Percentiles rank a stretch among this genome's conserved stretches.
phyloP scores from a whole-genome alignment of 1,284 basidiomycete genomes.

The Pholiota adiposa region DNA sequence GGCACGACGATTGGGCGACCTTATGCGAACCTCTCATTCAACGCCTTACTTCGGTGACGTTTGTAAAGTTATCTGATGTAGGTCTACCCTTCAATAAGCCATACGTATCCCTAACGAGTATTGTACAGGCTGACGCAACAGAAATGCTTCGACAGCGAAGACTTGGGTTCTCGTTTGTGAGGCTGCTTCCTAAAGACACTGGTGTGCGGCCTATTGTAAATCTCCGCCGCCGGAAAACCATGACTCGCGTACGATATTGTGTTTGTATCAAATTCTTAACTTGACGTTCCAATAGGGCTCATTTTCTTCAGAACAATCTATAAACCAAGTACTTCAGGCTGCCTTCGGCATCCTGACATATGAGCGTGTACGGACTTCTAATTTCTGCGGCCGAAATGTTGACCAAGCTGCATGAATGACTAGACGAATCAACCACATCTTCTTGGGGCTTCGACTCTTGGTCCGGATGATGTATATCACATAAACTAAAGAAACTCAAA shows the following conservation, averaged over 20 bases:
- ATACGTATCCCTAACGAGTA: neutral
- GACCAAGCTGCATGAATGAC: neutral
- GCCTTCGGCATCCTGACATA: constrained; percentile 86
- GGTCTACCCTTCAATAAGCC: constrained; percentile 10
- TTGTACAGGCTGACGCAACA: constrained; percentile 59
- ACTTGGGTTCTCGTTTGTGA: constrained; percentile 85
- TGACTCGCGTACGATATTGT: constrained; percentile 23
- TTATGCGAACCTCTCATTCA: constrained; percentile 84
- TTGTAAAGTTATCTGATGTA: constrained; percentile 64
- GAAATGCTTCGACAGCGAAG: constrained; percentile 69
- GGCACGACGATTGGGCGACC: constrained; percentile 92
- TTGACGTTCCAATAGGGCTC: constrained; percentile 27
- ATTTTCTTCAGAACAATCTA: constrained; percentile 53
- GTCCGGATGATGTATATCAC: constrained; percentile 82
- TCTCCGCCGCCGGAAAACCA: constrained; percentile 65
- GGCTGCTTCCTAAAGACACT: constrained; percentile 92
- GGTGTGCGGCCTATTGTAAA: constrained; percentile 97
- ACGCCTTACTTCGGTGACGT: constrained; percentile 69
- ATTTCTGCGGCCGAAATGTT: neutral
- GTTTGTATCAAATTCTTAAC: neutral
- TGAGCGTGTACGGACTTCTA: constrained; percentile 76
- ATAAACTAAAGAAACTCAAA: constrained; percentile 76
- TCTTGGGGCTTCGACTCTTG: constrained; percentile 82
- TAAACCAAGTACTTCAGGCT: constrained; percentile 85
- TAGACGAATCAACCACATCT: constrained; percentile 68